A percentile compares a stretch with the other conserved stretches of the same genome.
These are phyloP conservation scores for Trypanosomatidae sp. DNA, from an alignment of 208 protist species.

Conservation along the genomic window DNA sequence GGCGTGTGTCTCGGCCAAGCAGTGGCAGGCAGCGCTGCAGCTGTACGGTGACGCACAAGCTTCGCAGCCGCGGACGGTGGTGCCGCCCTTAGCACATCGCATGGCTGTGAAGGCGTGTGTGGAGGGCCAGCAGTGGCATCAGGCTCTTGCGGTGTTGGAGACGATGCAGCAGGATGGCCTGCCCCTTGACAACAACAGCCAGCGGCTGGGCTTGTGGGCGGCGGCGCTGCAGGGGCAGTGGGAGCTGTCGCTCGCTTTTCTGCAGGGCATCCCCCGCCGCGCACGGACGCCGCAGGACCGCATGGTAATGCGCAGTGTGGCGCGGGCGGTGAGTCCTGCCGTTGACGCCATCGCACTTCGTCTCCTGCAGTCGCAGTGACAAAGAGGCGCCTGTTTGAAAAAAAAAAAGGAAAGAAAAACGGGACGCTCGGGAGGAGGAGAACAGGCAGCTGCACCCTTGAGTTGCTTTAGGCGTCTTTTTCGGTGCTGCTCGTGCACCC, in stretches of 20 bases:
- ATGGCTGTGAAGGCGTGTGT: constrained; percentile 71
- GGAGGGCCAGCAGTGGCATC: constrained; percentile 39
- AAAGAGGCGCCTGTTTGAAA: too few relatives aligned
- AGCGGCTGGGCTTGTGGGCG: constrained; percentile 70
- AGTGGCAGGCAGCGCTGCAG: constrained; percentile 51
- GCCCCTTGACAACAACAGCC: constrained; percentile 72
- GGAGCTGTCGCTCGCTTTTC: constrained; percentile 60
- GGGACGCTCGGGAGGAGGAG: too few relatives aligned
- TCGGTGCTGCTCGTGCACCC: too few relatives aligned
- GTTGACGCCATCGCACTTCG: constrained; percentile 60
- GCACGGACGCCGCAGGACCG: constrained; percentile 68
- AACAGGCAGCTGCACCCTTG: background rate
- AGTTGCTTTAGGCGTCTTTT: too few relatives aligned
- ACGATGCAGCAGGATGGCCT: constrained; percentile 63
- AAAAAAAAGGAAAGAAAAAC: too few relatives aligned
- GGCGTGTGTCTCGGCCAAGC: constrained; percentile 49
- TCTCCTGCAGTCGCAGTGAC: constrained; percentile 54
- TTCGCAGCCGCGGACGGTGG: constrained; percentile 62
- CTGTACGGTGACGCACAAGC: constrained; percentile 41
- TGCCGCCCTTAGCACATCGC: constrained; percentile 73
- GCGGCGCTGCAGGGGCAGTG: constrained; percentile 67
- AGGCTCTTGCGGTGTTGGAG: constrained; percentile 45
- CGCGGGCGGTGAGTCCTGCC: constrained; percentile 41
- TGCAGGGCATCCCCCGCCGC: constrained; percentile 44
- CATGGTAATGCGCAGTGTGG: constrained; percentile 56